These are phyloP conservation scores for Nakazawaea sp. DNA, from an alignment of 805 yeast genomes.

Conservation along the genomic window DNA sequence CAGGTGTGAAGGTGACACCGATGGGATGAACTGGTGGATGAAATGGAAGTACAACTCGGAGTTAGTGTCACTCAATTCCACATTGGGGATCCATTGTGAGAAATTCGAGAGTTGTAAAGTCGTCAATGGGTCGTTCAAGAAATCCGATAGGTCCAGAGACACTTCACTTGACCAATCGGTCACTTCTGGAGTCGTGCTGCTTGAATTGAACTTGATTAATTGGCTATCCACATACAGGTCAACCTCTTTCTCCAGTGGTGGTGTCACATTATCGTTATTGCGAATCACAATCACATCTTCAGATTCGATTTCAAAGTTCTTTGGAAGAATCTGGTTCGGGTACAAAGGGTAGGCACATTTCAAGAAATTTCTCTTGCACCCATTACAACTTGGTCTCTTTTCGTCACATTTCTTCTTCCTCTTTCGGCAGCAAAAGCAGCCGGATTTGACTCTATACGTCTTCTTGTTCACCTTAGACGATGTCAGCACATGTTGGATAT, in stretches of 20 bases:
- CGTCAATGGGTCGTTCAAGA: background rate
- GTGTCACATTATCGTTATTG: background rate
- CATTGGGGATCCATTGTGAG: conserved; percentile 9
- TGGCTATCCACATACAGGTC: background rate
- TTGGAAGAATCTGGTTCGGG: conserved; percentile 9
- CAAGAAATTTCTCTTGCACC: conserved; percentile 25
- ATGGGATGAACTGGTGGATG: conserved; percentile 31
- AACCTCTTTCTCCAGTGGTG: background rate
- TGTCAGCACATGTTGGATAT: background rate
- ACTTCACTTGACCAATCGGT: background rate
- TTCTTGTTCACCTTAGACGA: background rate
- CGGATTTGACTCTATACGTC: conserved; percentile 20
- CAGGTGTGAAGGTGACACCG: conserved; percentile 34
- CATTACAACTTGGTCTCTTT: conserved; percentile 25
- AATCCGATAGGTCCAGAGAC: conserved; percentile 1
- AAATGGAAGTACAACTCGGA: conserved; percentile 25
- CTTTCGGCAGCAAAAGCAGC: conserved; percentile 30
- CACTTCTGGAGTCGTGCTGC: background rate
- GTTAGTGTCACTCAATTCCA: conserved; percentile 2
- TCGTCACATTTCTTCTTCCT: conserved; percentile 33
- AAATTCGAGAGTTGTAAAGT: background rate
- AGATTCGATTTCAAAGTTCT: conserved; percentile 6
- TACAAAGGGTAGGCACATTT: conserved; percentile 25
- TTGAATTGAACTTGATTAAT: background rate
- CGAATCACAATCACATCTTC: background rate